A percentile compares a stretch with the other conserved stretches of the same genome.
Evolutionary conservation across 495 filamentous ascomycete genomes (phyloP).

Genomic region (Tuber melanosporum): DNA sequence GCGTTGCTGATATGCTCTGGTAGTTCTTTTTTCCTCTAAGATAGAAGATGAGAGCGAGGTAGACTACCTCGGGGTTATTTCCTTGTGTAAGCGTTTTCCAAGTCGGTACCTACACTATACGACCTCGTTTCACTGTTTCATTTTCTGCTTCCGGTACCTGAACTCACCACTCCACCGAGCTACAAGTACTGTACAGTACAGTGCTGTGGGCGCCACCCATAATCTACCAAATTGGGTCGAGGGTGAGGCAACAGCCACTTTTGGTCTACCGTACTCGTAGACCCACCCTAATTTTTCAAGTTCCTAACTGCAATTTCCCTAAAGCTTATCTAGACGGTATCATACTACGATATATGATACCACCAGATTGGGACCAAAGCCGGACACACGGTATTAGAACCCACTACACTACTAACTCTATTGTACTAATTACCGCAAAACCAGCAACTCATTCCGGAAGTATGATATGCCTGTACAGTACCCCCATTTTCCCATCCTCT

Average conservation of each 20-base stretch:
- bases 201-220: background rate
- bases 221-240: background rate
- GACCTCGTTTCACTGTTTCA: background rate
- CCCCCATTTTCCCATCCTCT: background rate
- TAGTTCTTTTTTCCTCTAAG: background rate
- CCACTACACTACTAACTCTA: background rate
- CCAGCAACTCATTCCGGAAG: background rate
- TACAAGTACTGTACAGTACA: background rate
- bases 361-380: background rate
- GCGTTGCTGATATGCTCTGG: background rate
- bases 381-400: background rate
- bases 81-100: background rate
- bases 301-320: background rate
- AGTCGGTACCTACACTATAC: background rate
- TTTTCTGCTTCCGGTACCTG: no score
- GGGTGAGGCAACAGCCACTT: background rate
- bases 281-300: background rate
- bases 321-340: background rate
- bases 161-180: background rate
- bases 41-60: background rate
- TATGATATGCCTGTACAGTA: background rate
- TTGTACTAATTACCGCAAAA: background rate
- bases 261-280: background rate
- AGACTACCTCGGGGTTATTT: background rate
- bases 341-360: no score